Evolutionary conservation across 192 early-diverging fungal species (phyloP).

Genomic region (Helicostylum pulchrum): DNA sequence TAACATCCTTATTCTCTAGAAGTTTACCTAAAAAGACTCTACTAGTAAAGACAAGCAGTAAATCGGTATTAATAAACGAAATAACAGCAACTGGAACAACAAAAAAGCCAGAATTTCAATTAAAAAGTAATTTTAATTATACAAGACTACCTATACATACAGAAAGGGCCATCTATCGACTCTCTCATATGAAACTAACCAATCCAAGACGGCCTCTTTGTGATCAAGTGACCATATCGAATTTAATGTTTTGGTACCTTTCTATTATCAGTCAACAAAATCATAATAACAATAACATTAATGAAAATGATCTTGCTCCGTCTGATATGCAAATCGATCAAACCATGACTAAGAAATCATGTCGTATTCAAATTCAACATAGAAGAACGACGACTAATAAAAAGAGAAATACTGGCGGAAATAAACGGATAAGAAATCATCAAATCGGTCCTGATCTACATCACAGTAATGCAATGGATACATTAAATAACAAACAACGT

Average conservation of each 20-base stretch:
- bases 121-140: slow-evolving; percentile 12
- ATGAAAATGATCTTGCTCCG: no score
- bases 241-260: slow-evolving; percentile 84
- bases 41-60: neutral
- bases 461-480: slow-evolving; percentile 1
- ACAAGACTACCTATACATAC: slow-evolving; percentile 59
- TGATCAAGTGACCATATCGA: slow-evolving; percentile 75
- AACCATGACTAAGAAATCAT: neutral
- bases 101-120: slow-evolving; percentile 14
- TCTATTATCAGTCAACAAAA: slow-evolving; percentile 48
- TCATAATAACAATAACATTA: neutral
- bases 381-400: no score
- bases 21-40: neutral
- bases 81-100: neutral
- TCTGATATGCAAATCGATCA: no score
- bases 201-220: slow-evolving; percentile 69
- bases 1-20: slow-evolving; percentile 4
- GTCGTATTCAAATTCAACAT: neutral
- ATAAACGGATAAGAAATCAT: no score
- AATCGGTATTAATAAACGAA: neutral
- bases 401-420: no score
- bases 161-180: slow-evolving; percentile 74
- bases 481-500: neutral
- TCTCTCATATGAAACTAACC: slow-evolving; percentile 72
- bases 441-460: no score